Evolutionary conservation across 352 stramenopile species (phyloP), one percentile per base, ranked within the genome.

Genomic region (Paralagenidium karlingii): DNA sequence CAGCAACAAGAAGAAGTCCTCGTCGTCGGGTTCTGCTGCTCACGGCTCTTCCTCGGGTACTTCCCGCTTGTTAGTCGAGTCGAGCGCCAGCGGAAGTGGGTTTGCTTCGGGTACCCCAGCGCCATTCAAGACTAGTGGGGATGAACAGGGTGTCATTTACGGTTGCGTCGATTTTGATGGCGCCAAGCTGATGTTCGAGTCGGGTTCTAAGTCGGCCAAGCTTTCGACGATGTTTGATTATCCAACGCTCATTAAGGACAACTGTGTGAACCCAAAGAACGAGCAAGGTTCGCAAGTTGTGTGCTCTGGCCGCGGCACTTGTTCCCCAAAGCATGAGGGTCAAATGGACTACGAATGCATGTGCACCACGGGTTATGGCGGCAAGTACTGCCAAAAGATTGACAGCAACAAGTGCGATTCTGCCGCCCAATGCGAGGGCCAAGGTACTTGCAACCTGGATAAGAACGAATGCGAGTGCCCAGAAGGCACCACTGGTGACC

Each of bases 131-230:
- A 20, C 7, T 20, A 22, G 16, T 8, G 40, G 42, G n/a, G 43
- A 70, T 43, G 51, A 11, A 7, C 32, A 77, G 15, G 58, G 58
- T 16, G 63, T 82, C 8, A 81, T 87, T 53, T 87, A 78, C 53
- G 69, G 69, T n/a, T 87, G 74, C 45, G 65, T 87, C 11, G 74
- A 87, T 58, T 87, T 73, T 33, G 68, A 87, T 46, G 67, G 64
- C 32, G 45, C 45, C 3, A 68, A 69, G 40, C 47, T 84, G 24
- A 53, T 87, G 5, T 82, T 77, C 33, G 55, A 77, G 16, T 24
- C 60, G 37, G 43, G 50, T 18, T 65, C 56, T 19, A 61, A 79
- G 44, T 68, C 71, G 42, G 60, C 53, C 46, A 64, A 58, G 45
- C 42, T 82, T 36, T 60, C 65, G 36, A 38, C 39, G 24, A 38